Percentiles rank a stretch among this genome's conserved stretches.
Conservation (phyloP, 2,329 filamentous ascomycete species). For the Xenoacremonium recifei region DNA sequence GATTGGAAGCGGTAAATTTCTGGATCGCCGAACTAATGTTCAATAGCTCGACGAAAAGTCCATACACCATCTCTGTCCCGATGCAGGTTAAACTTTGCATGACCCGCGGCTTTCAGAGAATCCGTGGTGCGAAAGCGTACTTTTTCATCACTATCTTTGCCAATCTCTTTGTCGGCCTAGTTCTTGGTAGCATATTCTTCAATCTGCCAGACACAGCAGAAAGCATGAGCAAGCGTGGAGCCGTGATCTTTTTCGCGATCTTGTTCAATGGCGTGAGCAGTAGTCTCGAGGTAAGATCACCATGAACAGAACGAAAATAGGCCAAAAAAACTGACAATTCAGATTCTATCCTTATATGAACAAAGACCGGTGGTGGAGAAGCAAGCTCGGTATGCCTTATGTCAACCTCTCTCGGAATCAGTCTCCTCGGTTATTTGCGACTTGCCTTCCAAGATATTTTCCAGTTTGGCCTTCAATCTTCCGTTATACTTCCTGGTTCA, state of each 20-base stretch:
- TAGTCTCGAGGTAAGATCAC: conserved; percentile 23
- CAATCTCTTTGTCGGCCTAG: conserved; percentile 46
- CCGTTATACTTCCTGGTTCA: conserved; percentile 65
- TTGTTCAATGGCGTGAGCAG: conserved; percentile 45
- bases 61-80: conserved; percentile 45
- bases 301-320: background rate
- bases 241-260: conserved; percentile 48
- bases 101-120: too few species aligned
- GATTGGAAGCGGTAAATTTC: too few species aligned
- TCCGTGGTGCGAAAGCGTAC: too few species aligned
- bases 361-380: conserved; percentile 32
- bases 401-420: conserved; percentile 27
- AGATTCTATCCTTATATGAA: conserved; percentile 23
- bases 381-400: conserved; percentile 30
- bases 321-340: too few species aligned
- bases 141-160: too few species aligned
- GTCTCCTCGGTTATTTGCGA: conserved; percentile 15
- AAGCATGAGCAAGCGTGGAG: conserved; percentile 43
- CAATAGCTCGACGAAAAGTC: too few species aligned
- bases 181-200: conserved; percentile 50
- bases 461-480: conserved; percentile 34
- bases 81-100: conserved; percentile 45
- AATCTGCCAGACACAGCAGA: conserved; percentile 39
- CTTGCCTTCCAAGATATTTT: conserved; percentile 17
- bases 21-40: too few species aligned